Base-by-base conservation (phyloP, 805 yeast genomes). In the Grigorovia humatica region DNA sequence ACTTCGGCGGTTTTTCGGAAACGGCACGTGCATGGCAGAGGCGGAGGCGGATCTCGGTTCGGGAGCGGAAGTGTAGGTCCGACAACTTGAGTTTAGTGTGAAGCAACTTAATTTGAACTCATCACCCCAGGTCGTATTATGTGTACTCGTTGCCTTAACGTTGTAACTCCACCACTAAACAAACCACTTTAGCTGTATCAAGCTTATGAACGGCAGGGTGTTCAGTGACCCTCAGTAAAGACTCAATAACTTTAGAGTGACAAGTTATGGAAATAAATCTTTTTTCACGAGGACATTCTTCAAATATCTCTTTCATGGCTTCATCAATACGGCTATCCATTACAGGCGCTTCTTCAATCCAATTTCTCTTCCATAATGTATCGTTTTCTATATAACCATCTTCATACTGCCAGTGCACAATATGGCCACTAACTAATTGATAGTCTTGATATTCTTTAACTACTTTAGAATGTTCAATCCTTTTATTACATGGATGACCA, bases 101-200 rank as follows among this genome's bases (percentile, higher is more conserved):
- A n/a, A n/a, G n/a, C n/a, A n/a, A n/a, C n/a, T n/a, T n/a, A n/a
- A n/a, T 23, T 23, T 23, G 27, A 23, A 6, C 27, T 23, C 6
- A 4, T 6, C 6, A 23, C 6, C 27, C 27, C 27, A 23, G 27
- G 27, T 23, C 6, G 6, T 23, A 23, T 23, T 6, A 23, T 23
- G 27, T 6, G 27, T 23, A 23, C 6, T 23, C 6, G 27, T 23
- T 23, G 27, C 38, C 38, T 15, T 15, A 38, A 13, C 15, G 42
- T 38, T 38, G 42, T 8, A 38, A 41, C 48, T 76, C 77, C 23
- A 81, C 74, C 3, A 81, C 78, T 40, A 79, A 70, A 5, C 82
- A 81, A 15, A 82, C 77, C 73, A 80, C 75, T n/a, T 83, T 83
- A 9, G 85, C 85, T 1, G 86, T 81, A 32, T 82, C 75, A 45